Evolutionary conservation across 148 eudicot genomes (phyloP), one percentile per base, ranked within the genome.

Genomic region (Linanthus parryae): DNA sequence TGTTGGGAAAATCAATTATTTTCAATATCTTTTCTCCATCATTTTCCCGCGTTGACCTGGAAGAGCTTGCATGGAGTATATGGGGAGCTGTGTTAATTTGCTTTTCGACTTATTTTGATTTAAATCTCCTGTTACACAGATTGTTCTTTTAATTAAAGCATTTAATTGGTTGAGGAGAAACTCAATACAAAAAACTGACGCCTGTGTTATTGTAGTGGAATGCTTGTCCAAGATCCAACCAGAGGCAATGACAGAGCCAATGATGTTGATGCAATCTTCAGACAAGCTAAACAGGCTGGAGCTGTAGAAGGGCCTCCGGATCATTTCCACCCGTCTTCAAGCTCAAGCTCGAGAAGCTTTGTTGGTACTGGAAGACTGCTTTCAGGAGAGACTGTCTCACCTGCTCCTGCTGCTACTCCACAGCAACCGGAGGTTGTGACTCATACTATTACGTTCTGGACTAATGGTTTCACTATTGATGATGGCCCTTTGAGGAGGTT

Each of bases 361-460:
- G 54, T 84, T 39, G 97, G 97, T 50, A 79, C 94, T 44, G 97
- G 81, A 56, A 86, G 95, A 62, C 46, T 72, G 36, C 95, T 91
- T 21, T 69, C 82, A 19, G 95, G 94, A 31, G 89, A 81, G 45
- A 62, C 75, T 10, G 79, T 72, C 3, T 38, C 55, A 15, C 72
- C 77, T 50, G 51, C 79, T 61, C 39, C 55, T 14, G 70, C 77
- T 50, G 51, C 79, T 61, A 76, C 81, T 66, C 72, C 88, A 34
- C 73, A 86, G 65, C 88, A 88, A 53, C 86, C 95, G 20, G 78
- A 83, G 73, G 8, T 72, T 19, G 73, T 85, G 45, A 67, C 69
- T 33, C 95, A 91, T 65, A 83, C 76, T 65, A 91, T 91, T 62
- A 73, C 79, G 25, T 91, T 91, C 67, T 91, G 94, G 95, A 84